These are phyloP conservation scores for Hyaloscypha bicolor DNA, from an alignment of 495 filamentous ascomycete species.

Conservation along the genomic window DNA sequence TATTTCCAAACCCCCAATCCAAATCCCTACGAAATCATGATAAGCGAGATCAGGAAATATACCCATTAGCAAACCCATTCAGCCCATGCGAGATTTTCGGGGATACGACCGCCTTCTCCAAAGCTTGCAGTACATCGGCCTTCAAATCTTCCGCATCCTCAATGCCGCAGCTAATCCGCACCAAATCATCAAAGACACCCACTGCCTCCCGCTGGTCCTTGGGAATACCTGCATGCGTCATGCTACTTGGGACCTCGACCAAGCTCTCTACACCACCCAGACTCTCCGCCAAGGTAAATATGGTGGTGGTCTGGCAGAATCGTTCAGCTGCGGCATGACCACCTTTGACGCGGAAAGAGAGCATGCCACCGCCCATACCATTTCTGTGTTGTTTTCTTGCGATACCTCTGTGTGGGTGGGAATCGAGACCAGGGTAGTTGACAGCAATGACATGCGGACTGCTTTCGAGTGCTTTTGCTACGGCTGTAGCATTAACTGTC, in stretches of 20 bases:
- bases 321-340: conserved; percentile 84
- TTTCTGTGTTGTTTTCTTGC: conserved; percentile 89
- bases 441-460: conserved; percentile 85
- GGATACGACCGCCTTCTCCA: conserved; percentile 69
- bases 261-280: conserved; percentile 92
- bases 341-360: conserved; percentile 91
- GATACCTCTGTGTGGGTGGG: conserved; percentile 83
- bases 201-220: conserved; percentile 84
- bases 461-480: conserved; percentile 75
- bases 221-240: conserved; percentile 97
- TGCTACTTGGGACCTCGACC: conserved; percentile 86
- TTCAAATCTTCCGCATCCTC: conserved; percentile 88
- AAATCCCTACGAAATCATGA: neutral
- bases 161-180: conserved; percentile 89
- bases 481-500: conserved; percentile 73
- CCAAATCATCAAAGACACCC: conserved; percentile 96
- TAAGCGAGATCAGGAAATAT: neutral
- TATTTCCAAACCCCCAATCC: conserved; percentile 5
- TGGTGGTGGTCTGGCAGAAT: conserved; percentile 86
- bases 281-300: conserved; percentile 93
- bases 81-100: conserved; percentile 34
- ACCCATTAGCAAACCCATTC: conserved; percentile 12
- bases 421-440: conserved; percentile 91
- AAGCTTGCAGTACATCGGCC: conserved; percentile 80
- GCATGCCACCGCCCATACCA: conserved; percentile 96